phyloP scores from a whole-genome alignment of 108 stramenopile species.

The Nannochloropsis gaditana region DNA sequence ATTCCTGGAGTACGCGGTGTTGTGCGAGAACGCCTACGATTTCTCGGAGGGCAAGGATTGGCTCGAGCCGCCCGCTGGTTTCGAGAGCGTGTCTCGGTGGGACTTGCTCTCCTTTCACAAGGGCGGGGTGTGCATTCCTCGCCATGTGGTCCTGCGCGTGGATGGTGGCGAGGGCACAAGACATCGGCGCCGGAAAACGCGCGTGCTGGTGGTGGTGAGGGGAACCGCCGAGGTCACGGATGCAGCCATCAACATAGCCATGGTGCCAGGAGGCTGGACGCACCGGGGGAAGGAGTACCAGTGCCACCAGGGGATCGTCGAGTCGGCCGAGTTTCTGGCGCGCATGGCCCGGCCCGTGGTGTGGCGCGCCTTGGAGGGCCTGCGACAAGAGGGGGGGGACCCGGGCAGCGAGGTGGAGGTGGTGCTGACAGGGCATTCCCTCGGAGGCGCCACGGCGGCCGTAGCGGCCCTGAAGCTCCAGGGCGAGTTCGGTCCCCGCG shows the following conservation, averaged over 20 bases:
- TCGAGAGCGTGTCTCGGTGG: not conserved
- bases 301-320: slow-evolving; percentile 7
- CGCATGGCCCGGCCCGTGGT: not conserved
- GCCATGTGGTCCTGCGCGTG: not conserved
- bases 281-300: not conserved
- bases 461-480: not conserved
- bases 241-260: not conserved
- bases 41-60: not conserved
- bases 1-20: slow-evolving; percentile 6
- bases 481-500: not conserved
- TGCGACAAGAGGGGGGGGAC: not conserved
- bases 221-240: not conserved
- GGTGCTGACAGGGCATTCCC: not conserved
- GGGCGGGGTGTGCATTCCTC: not conserved
- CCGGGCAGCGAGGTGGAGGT: slow-evolving; percentile 1
- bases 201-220: not conserved
- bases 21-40: not conserved
- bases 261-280: not conserved
- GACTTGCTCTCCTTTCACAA: not conserved
- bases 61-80: not conserved
- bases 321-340: not conserved
- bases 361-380: not conserved
- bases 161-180: slow-evolving; percentile 3
- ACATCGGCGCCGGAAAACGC: not conserved
- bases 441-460: not conserved